Evolutionary conservation across 805 yeast species (phyloP).

Genomic region (Teunomyces atbi): DNA sequence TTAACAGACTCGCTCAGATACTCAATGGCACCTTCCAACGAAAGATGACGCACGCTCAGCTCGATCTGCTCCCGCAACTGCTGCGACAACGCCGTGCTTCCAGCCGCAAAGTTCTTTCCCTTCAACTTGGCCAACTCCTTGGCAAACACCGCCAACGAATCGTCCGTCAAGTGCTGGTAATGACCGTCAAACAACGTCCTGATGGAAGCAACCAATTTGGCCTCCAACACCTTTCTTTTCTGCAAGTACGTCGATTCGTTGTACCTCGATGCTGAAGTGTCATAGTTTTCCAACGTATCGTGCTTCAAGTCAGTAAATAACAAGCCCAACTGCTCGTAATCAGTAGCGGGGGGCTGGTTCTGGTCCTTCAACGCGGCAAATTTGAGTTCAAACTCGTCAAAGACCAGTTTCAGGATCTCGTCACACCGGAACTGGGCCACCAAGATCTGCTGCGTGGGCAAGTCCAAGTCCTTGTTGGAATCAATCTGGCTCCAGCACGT

Average conservation of each 20-base stretch:
- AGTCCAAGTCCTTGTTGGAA: slow-evolving; percentile 86
- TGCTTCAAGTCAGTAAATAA: slow-evolving; percentile 43
- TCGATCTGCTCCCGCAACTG: slow-evolving; percentile 1
- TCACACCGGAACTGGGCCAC: slow-evolving; percentile 95
- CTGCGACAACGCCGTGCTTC: not conserved
- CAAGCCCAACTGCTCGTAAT: slow-evolving; percentile 47
- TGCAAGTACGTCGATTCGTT: slow-evolving; percentile 62
- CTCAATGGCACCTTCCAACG: slow-evolving; percentile 14
- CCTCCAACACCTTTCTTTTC: slow-evolving; percentile 50
- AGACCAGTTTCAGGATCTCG: slow-evolving; percentile 59
- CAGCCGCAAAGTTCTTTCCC: slow-evolving; percentile 14
- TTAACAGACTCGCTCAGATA: slow-evolving; percentile 15
- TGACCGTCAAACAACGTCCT: slow-evolving; percentile 38
- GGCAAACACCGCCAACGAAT: slow-evolving; percentile 11
- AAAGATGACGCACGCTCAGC: slow-evolving; percentile 8
- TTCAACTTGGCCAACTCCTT: slow-evolving; percentile 9
- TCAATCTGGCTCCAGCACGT: slow-evolving; percentile 95
- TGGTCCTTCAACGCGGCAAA: slow-evolving; percentile 16
- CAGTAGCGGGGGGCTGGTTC: slow-evolving; percentile 15
- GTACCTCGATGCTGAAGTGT: slow-evolving; percentile 75
- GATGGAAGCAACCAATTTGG: slow-evolving; percentile 43
- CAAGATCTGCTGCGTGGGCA: slow-evolving; percentile 93
- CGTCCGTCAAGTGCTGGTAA: slow-evolving; percentile 19
- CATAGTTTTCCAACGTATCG: slow-evolving; percentile 54
- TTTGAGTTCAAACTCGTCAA: slow-evolving; percentile 25